Conservation (phyloP, 2,329 filamentous ascomycete genomes). For the Penicillium capsulatum region DNA sequence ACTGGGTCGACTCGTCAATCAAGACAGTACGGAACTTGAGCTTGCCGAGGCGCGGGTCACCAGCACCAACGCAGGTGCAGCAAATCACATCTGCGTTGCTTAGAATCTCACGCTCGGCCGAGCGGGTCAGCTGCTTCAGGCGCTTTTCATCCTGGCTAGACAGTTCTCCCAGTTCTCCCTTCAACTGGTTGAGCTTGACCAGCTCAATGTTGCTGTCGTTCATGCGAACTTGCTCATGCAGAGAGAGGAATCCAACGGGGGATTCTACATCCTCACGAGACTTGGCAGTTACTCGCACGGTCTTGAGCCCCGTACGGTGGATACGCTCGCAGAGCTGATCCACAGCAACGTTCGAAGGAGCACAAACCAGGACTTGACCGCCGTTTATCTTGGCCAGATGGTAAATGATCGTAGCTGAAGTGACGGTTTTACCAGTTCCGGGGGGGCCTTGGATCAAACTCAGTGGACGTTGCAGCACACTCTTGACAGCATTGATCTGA, state of each 20-base stretch:
- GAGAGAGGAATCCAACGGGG: conserved; percentile 89
- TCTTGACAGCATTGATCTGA: conserved; percentile 94
- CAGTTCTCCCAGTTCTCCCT: conserved; percentile 84
- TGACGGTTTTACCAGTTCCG: conserved; percentile 97
- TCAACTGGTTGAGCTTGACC: conserved; percentile 86
- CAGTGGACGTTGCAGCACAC: conserved; percentile 85
- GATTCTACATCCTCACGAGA: conserved; percentile 98
- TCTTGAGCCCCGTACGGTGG: conserved; percentile 89
- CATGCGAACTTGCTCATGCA: conserved; percentile 96
- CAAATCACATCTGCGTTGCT: conserved; percentile 96
- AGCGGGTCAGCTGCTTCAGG: conserved; percentile 90
- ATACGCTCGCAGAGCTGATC: conserved; percentile 98
- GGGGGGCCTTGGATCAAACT: conserved; percentile 96
- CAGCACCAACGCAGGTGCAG: conserved; percentile 96
- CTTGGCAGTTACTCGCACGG: conserved; percentile 96
- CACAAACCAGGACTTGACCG: conserved; percentile 91
- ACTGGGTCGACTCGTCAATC: conserved; percentile 97
- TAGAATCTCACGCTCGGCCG: conserved; percentile 90
- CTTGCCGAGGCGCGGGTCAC: conserved; percentile 89
- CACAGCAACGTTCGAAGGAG: conserved; percentile 95
- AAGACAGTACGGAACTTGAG: conserved; percentile 98
- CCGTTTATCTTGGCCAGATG: conserved; percentile 93
- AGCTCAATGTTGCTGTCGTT: conserved; percentile 94
- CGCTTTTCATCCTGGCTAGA: conserved; percentile 98
- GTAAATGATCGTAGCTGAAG: conserved; percentile 97